Percentiles rank a stretch among this genome's conserved stretches.
Conservation (phyloP, 164 flowering plant genomes). For the Santalum album region DNA sequence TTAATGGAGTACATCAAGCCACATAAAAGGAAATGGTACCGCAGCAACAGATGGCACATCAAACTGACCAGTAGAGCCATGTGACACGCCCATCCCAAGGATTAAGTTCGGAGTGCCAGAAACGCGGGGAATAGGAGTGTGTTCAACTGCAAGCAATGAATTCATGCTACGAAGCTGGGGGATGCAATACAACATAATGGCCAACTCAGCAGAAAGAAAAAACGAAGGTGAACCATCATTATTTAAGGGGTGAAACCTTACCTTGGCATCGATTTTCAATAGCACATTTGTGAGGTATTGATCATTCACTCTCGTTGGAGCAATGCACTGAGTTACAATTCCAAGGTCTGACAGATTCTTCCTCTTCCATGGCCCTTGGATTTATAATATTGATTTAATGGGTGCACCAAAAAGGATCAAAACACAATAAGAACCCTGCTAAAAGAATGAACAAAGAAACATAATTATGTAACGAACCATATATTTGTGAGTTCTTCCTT, state of each 20-base stretch:
- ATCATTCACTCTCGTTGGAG: neutral
- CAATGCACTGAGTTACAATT: conserved; percentile 1
- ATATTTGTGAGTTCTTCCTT: neutral
- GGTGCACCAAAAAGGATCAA: neutral
- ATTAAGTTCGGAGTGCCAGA: neutral
- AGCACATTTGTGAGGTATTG: conserved; percentile 1
- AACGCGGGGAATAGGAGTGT: neutral
- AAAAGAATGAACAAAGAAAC: too few relatives aligned
- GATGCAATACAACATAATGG: neutral
- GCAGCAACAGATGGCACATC: conserved; percentile 1
- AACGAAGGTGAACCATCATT: too few relatives aligned
- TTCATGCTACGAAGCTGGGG: neutral
- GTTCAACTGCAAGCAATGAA: neutral
- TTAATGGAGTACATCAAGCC: too few relatives aligned
- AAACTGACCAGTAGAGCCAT: neutral
- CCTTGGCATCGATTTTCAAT: neutral
- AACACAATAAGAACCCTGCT: neutral
- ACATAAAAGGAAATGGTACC: neutral
- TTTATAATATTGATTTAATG: neutral
- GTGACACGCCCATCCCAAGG: neutral
- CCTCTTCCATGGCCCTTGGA: neutral
- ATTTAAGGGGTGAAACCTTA: too few relatives aligned
- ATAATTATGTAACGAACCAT: neutral
- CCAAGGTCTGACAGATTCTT: neutral
- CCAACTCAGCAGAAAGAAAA: neutral